Conservation (phyloP, 2,329 filamentous ascomycete genomes). For the Fusarium tupiense region DNA sequence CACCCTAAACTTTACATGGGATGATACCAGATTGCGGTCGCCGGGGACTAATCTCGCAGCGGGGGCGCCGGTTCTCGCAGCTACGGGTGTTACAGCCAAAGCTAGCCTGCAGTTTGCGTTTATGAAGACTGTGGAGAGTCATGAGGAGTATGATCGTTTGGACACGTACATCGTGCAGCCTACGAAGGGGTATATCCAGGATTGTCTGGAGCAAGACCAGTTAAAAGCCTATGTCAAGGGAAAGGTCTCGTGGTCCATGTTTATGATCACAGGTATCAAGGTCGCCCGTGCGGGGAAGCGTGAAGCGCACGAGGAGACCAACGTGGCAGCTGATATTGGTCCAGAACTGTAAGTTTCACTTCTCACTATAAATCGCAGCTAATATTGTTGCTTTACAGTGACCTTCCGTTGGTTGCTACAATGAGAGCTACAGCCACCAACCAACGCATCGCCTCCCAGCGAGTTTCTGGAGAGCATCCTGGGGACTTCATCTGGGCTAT, state of each 20-base stretch:
- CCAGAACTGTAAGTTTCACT: neutral
- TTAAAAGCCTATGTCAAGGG: neutral
- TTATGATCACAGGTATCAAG: neutral
- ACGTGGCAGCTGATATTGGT: accelerated
- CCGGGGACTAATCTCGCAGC: neutral
- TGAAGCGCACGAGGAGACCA: accelerated
- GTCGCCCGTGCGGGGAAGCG: neutral
- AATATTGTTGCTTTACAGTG: accelerated
- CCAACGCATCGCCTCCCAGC: neutral
- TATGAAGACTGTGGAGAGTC: neutral
- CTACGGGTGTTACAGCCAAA: accelerated
- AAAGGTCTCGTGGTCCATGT: neutral
- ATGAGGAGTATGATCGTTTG: neutral
- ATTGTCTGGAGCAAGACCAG: neutral
- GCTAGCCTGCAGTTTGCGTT: neutral
- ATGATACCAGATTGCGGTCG: accelerated
- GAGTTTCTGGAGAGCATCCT: accelerated
- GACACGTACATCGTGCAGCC: neutral
- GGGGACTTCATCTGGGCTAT: neutral
- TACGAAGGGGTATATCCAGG: accelerated
- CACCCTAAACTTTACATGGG: neutral
- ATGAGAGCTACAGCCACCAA: neutral
- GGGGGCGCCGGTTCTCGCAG: accelerated
- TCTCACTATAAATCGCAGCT: accelerated
- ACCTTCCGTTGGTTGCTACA: neutral